Conservation (phyloP, 116 monocot species). For the Trichopus zeylanicus region DNA sequence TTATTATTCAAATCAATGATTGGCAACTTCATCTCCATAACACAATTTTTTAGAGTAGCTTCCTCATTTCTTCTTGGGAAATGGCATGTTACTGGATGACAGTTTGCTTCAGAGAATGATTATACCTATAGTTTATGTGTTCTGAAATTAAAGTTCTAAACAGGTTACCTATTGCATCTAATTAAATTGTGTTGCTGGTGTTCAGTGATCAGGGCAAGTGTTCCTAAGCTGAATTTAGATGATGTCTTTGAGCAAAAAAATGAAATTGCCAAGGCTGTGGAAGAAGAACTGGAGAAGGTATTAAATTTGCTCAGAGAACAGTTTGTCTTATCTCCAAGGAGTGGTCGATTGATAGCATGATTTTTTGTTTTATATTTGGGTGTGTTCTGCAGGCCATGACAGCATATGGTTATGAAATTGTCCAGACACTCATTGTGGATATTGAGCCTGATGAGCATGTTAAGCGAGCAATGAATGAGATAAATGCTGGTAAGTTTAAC, state of each 20-base stretch:
- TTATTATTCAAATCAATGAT: too few species aligned
- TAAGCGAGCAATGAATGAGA: constrained; percentile 39
- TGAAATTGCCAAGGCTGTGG: constrained; percentile 32
- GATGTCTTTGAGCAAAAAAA: constrained; percentile 42
- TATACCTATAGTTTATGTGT: too few species aligned
- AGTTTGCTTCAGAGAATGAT: too few species aligned
- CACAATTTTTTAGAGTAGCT: too few species aligned
- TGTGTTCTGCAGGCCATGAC: constrained; percentile 27
- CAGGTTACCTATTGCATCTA: neutral
- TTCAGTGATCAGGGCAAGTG: constrained; percentile 36
- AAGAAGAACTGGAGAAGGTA: constrained; percentile 36
- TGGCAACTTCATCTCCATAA: too few species aligned
- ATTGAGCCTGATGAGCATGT: constrained; percentile 34
- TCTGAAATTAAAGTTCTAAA: neutral
- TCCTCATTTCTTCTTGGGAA: too few species aligned
- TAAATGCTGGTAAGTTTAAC: constrained; percentile 28
- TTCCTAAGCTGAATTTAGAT: constrained; percentile 32
- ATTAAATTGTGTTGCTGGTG: neutral
- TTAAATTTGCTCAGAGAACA: neutral
- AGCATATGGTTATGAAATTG: constrained; percentile 31
- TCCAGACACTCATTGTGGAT: constrained; percentile 40
- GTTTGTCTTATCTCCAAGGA: neutral
- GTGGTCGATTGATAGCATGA: neutral
- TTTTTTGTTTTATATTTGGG: neutral
- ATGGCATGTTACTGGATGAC: too few species aligned